Evolutionary conservation across 768 basidiomycete species (phyloP).

Genomic region (Crassisporium funariophilum): DNA sequence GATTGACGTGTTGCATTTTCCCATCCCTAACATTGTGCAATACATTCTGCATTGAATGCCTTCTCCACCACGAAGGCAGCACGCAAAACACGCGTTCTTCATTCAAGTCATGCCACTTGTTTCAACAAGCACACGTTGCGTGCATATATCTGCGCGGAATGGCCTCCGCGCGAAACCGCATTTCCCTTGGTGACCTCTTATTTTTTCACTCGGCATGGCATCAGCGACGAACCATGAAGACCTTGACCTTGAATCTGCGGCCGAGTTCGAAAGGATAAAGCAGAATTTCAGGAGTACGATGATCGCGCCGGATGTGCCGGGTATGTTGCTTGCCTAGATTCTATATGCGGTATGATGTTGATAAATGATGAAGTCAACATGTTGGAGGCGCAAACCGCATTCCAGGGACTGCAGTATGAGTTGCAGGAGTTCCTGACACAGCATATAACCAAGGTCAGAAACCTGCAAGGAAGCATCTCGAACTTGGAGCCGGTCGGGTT

Average conservation of each 20-base stretch:
- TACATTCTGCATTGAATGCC: too few relatives aligned
- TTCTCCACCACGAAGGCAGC: too few relatives aligned
- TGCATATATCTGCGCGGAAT: too few relatives aligned
- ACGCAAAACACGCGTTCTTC: too few relatives aligned
- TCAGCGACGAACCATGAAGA: constrained; percentile 16
- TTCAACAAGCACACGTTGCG: too few relatives aligned
- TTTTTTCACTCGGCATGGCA: constrained; percentile 7
- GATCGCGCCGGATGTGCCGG: constrained; percentile 15
- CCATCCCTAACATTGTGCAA: too few relatives aligned
- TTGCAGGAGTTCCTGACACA: constrained; percentile 22
- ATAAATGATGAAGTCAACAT: constrained; percentile 10
- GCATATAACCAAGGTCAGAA: constrained; percentile 18
- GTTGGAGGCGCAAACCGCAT: constrained; percentile 15
- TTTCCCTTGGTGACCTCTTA: not conserved
- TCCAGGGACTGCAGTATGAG: constrained; percentile 25
- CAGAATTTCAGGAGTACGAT: constrained; percentile 20
- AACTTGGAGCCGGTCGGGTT: not conserved
- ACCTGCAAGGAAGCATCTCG: constrained; percentile 15
- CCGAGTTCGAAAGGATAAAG: constrained; percentile 22
- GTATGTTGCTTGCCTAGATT: constrained; percentile 6
- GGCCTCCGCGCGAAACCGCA: not conserved
- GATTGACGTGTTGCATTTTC: too few relatives aligned
- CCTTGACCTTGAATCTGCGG: constrained; percentile 19
- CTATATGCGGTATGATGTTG: not conserved
- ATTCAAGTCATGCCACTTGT: too few relatives aligned